These are phyloP conservation scores for Eucalyptus sp. DNA, from an alignment of 345 rosid species.

Conservation along the genomic window DNA sequence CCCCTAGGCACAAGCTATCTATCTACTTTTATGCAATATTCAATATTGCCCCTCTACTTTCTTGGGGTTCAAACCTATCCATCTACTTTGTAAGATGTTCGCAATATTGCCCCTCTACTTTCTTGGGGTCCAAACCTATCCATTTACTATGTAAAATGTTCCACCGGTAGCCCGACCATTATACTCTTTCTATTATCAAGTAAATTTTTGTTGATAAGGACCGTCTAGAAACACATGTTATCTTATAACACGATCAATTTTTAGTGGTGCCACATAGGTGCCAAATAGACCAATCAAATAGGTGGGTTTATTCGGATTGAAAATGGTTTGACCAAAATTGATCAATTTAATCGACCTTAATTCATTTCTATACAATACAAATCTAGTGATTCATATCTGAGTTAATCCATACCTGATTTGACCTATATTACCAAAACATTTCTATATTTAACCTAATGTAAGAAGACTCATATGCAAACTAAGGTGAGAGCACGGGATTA, in stretches of 20 bases:
- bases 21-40: neutral
- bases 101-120: neutral
- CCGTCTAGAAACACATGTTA: neutral
- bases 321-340: accelerated
- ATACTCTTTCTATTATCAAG: neutral
- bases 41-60: neutral
- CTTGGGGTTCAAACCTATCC: neutral
- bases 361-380: no score
- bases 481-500: no score
- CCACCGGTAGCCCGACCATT: neutral
- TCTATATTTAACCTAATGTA: no score
- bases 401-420: accelerated
- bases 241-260: neutral
- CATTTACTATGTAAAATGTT: neutral
- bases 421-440: accelerated
- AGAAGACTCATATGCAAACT: no score
- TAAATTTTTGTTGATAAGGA: neutral
- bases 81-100: neutral
- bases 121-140: neutral
- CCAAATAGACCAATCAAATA: neutral
- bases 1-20: neutral
- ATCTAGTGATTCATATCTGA: no score
- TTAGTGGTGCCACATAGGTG: neutral
- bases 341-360: no score
- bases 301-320: accelerated